phyloP scores from a whole-genome alignment of 352 stramenopile species.

The Pythium rhizo-oryzae region DNA sequence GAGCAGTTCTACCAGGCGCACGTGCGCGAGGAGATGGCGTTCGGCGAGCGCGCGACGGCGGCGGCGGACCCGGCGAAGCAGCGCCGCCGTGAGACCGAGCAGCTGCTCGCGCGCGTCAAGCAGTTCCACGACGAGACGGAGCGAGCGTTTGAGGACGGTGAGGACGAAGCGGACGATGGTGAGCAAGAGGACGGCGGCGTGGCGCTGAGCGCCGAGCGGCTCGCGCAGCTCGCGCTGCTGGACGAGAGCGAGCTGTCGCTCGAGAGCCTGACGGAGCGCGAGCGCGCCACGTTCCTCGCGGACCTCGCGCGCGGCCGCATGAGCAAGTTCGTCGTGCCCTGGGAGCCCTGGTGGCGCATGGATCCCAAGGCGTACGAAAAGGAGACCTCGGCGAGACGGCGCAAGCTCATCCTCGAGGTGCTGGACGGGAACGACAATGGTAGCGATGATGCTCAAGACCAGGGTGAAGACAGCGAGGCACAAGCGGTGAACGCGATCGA shows the following conservation, averaged over 20 bases:
- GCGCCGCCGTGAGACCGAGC: conserved; percentile 38
- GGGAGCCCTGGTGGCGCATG: conserved; percentile 77
- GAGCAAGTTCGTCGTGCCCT: conserved; percentile 64
- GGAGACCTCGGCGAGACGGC: conserved; percentile 46
- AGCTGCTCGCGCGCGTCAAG: conserved; percentile 54
- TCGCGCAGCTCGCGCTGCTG: conserved; percentile 54
- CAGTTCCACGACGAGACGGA: conserved; percentile 56
- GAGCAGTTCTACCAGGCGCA: conserved; percentile 82
- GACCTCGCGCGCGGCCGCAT: conserved; percentile 69
- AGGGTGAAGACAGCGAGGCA: background rate
- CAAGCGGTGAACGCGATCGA: conserved; percentile 28
- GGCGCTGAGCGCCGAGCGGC: conserved; percentile 38
- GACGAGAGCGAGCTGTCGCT: conserved; percentile 56
- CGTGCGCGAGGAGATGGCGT: conserved; percentile 55
- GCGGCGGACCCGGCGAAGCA: conserved; percentile 32
- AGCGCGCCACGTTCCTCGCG: conserved; percentile 60
- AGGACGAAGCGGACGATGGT: background rate
- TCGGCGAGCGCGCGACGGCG: conserved; percentile 35
- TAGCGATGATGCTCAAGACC: background rate
- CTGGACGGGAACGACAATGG: conserved; percentile 13
- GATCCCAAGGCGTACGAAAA: conserved; percentile 45
- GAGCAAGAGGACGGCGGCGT: conserved; percentile 18
- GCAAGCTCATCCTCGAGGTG: conserved; percentile 35
- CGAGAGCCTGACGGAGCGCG: conserved; percentile 58
- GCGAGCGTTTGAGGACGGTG: conserved; percentile 29